Conservation (phyloP, 306 rosid genomes). For the Albizia julibrissin region DNA sequence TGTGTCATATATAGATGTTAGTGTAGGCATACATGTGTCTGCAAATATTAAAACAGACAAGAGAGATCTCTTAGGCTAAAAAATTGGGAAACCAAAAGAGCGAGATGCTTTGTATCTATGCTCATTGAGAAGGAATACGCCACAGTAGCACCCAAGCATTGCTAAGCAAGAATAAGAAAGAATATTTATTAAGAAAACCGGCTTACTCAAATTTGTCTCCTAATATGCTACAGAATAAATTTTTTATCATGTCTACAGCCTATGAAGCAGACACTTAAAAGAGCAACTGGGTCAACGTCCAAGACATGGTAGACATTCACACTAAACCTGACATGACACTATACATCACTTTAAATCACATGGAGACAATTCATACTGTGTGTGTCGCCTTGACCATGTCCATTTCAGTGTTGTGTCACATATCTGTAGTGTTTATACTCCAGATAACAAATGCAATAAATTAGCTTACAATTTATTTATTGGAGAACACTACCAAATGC, state of each 20-base stretch:
- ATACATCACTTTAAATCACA: no score
- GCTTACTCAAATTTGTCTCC: slow-evolving; percentile 20
- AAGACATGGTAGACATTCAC: no score
- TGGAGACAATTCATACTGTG: no score
- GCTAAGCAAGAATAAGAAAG: not conserved
- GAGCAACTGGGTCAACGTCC: not conserved
- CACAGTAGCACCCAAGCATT: not conserved
- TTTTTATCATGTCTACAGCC: not conserved
- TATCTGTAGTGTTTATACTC: no score
- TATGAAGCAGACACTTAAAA: not conserved
- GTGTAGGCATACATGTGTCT: not conserved
- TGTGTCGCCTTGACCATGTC: no score
- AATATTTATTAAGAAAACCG: not conserved
- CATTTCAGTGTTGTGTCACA: no score
- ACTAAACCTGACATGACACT: no score
- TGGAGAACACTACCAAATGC: not conserved
- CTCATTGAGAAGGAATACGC: not conserved
- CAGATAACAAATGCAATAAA: no score
- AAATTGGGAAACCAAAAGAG: slow-evolving; percentile 15
- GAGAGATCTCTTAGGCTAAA: not conserved
- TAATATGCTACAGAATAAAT: not conserved
- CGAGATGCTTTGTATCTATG: slow-evolving; percentile 10
- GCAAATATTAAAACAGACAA: not conserved
- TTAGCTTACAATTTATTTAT: no score
- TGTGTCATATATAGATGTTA: not conserved